Base-by-base conservation (phyloP, 2,329 filamentous ascomycete species). In the Rhinocladiella similis region DNA sequence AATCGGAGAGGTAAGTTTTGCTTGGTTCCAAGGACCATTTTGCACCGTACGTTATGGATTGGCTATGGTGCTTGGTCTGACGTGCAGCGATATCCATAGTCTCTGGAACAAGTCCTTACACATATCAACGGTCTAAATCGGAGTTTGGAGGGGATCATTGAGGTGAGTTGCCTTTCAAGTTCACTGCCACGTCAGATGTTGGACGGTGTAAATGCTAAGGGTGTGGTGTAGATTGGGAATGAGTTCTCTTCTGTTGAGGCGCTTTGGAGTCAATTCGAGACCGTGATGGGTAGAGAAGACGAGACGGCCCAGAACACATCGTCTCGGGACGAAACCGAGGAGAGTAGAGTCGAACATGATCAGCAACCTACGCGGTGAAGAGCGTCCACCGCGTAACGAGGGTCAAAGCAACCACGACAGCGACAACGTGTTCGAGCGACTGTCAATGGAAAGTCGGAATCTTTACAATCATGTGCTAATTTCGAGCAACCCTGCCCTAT, bases 221-320 rank as follows among this genome's bases (percentile, higher is more conserved):
- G 29, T 3, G 22, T 41, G 4, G 25, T 36, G 19, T 53, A 90
- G 86, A 87, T 99, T 50, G 94, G 94, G 36, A 96, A 96, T 73
- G 94, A 99, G 69, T 97, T 99, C 75, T 87, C 89, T n/a, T 92
- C 91, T 3, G 94, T 99, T 42, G 94, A 99, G 73, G 91, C 91
- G 27, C 81, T 99, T 14, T 99, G 94, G 94, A 95, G 90, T 38
- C 91, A 96, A 68, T 97, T 99, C 69, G 94, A 99, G 76, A 89
- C 87, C 64, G 92, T 97, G 66, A 97, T 97, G 92, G 90, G 84
- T 7, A 90, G 88, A 67, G 82, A 88, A 12, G 71, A 73, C 33
- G 72, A 72, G 18, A 66, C 42, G 10, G 70, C 70, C 49, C 60
- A 71, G 18, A 66, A 66, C 20, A 9, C 3, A 9, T 9, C 47